phyloP scores from a whole-genome alignment of 805 yeast species.

The Metschnikowia shivogae region DNA sequence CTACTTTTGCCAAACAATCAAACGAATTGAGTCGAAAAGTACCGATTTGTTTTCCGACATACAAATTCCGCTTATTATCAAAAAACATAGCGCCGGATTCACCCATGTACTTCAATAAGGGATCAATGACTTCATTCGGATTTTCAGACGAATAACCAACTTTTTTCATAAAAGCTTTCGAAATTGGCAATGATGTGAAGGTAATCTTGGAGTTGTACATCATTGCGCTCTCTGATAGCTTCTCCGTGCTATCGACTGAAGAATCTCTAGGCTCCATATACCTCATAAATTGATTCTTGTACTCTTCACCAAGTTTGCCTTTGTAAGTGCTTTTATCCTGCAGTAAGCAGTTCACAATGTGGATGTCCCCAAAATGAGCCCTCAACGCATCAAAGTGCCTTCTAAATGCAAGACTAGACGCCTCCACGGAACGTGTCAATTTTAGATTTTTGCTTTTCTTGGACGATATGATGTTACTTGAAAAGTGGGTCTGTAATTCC shows the following conservation, averaged over 20 bases:
- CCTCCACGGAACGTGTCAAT: slow-evolving; percentile 50
- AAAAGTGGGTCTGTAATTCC: slow-evolving; percentile 45
- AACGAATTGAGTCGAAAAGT: slow-evolving; percentile 48
- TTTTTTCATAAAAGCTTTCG: slow-evolving; percentile 31
- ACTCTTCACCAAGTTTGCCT: slow-evolving; percentile 42
- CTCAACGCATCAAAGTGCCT: slow-evolving; percentile 47
- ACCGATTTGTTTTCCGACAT: slow-evolving; percentile 48
- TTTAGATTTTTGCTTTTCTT: slow-evolving; percentile 38
- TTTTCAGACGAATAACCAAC: slow-evolving; percentile 31
- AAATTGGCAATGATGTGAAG: slow-evolving; percentile 29
- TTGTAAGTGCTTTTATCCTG: slow-evolving; percentile 38
- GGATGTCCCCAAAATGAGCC: slow-evolving; percentile 48
- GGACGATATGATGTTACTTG: slow-evolving; percentile 30
- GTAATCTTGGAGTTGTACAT: slow-evolving; percentile 18
- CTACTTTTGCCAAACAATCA: slow-evolving; percentile 48
- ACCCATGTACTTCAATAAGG: slow-evolving; percentile 31
- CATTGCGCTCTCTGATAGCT: slow-evolving; percentile 22
- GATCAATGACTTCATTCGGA: slow-evolving; percentile 29
- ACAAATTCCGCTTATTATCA: slow-evolving; percentile 31
- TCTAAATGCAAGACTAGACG: slow-evolving; percentile 48
- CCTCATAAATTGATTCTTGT: slow-evolving; percentile 18
- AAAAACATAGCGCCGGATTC: slow-evolving; percentile 46
- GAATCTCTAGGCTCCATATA: slow-evolving; percentile 8
- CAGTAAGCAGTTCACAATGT: slow-evolving; percentile 48
- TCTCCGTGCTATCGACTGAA: slow-evolving; percentile 4